These are phyloP conservation scores for Globisporangium cederbergense DNA, from an alignment of 352 stramenopile species.

Conservation along the genomic window DNA sequence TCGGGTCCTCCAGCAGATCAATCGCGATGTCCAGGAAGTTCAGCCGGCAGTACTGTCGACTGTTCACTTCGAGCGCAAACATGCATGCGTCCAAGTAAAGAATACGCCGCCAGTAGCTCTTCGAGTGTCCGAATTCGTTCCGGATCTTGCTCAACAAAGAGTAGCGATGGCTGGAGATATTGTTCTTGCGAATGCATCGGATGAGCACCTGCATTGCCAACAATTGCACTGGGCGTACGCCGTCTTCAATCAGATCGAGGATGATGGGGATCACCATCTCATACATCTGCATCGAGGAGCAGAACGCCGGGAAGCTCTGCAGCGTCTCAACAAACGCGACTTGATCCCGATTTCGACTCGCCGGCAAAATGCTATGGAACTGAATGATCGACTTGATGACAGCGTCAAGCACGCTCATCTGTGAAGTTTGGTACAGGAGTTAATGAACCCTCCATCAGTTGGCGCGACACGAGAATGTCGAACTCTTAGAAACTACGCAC, in stretches of 20 bases:
- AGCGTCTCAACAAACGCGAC: slow-evolving; percentile 64
- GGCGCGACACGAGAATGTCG: background rate
- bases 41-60: slow-evolving; percentile 63
- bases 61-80: slow-evolving; percentile 62
- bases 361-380: slow-evolving; percentile 65
- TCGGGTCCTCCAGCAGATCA: slow-evolving; percentile 66
- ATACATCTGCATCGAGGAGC: slow-evolving; percentile 22
- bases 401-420: slow-evolving; percentile 50
- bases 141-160: slow-evolving; percentile 64
- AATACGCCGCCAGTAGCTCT: slow-evolving; percentile 75
- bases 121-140: slow-evolving; percentile 65
- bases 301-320: slow-evolving; percentile 40
- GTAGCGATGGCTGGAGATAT: slow-evolving; percentile 63
- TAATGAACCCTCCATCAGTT: background rate
- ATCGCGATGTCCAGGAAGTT: slow-evolving; percentile 78
- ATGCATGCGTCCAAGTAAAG: slow-evolving; percentile 71
- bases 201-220: slow-evolving; percentile 63
- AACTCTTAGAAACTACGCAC: slow-evolving; percentile 22
- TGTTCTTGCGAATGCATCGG: slow-evolving; percentile 64
- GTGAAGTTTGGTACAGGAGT: background rate
- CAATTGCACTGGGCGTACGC: slow-evolving; percentile 67
- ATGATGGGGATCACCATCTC: slow-evolving; percentile 60
- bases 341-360: slow-evolving; percentile 69
- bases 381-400: slow-evolving; percentile 65
- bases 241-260: slow-evolving; percentile 77